Conservation (phyloP, 208 protist species). For the Jaenimonas drosophilae region DNA sequence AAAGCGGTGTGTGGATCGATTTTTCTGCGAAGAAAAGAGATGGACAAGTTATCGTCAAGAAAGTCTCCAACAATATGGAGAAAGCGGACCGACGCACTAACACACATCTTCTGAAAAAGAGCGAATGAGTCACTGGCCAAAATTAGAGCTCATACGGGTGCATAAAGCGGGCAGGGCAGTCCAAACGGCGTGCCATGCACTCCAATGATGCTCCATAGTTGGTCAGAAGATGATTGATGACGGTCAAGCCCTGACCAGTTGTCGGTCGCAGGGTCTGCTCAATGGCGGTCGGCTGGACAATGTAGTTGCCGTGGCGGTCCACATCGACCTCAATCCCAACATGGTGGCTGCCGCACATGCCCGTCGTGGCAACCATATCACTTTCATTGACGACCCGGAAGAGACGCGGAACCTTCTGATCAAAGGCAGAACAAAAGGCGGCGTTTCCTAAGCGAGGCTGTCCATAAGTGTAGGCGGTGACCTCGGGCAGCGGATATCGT, state of each 20-base stretch:
- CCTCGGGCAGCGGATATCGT: constrained; percentile 57
- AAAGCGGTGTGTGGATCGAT: too few species aligned
- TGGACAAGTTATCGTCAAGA: too few species aligned
- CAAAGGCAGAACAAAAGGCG: constrained; percentile 57
- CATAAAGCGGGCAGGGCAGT: constrained; percentile 26
- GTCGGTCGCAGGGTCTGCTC: constrained; percentile 77
- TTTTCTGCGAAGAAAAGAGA: too few species aligned
- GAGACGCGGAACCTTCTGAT: constrained; percentile 68
- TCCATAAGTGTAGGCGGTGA: constrained; percentile 88
- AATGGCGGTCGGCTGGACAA: constrained; percentile 82
- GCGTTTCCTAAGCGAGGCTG: constrained; percentile 80
- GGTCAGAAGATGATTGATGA: constrained; percentile 70
- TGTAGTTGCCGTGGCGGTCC: constrained; percentile 84
- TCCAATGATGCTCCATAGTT: constrained; percentile 66
- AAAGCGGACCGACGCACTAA: too few species aligned
- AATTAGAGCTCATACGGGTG: constrained; percentile 17
- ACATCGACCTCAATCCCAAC: constrained; percentile 83
- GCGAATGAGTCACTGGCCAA: too few species aligned
- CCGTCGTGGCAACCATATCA: constrained; percentile 62
- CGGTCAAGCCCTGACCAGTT: constrained; percentile 34
- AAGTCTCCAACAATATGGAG: too few species aligned
- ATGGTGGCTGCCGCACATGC: constrained; percentile 60
- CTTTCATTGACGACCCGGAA: constrained; percentile 88
- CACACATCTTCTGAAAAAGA: too few species aligned
- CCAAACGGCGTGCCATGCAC: constrained; percentile 29